Evolutionary conservation across 1,284 basidiomycete species (phyloP).

Genomic region (Caloboletus firmus): DNA sequence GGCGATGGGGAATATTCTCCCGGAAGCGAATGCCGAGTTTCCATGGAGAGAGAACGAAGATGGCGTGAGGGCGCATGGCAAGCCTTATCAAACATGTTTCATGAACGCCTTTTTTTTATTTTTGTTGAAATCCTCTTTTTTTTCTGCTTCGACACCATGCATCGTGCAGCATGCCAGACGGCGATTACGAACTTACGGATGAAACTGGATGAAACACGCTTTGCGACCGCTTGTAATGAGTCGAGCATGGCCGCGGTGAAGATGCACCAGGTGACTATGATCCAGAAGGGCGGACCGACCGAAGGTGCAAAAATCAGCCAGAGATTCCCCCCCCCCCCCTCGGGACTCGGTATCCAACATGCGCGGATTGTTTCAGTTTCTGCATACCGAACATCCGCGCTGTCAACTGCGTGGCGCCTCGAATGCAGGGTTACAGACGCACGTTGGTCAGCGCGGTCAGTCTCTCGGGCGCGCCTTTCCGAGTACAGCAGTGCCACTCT

Average conservation of each 20-base stretch:
- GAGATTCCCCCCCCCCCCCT: no score
- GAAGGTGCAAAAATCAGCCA: neutral
- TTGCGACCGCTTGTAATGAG: neutral
- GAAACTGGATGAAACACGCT: slow-evolving; percentile 1
- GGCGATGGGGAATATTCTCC: neutral
- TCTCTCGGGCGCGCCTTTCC: neutral
- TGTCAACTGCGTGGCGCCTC: neutral
- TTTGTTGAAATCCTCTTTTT: neutral
- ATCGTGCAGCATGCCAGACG: neutral
- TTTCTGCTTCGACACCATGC: neutral
- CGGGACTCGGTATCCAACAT: neutral
- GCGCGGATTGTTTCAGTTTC: neutral
- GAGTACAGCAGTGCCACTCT: neutral
- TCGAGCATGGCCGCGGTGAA: neutral
- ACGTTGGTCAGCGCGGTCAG: neutral
- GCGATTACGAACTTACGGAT: neutral
- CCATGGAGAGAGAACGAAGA: neutral
- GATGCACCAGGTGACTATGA: neutral
- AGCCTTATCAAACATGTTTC: neutral
- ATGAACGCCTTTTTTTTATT: neutral
- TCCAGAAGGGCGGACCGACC: neutral
- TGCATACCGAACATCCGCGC: neutral
- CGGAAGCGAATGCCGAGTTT: neutral
- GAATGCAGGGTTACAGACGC: neutral
- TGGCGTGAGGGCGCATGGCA: neutral